Evolutionary conservation across 2,329 filamentous ascomycete genomes (phyloP).

Genomic region (Pseudogymnoascus sp.): DNA sequence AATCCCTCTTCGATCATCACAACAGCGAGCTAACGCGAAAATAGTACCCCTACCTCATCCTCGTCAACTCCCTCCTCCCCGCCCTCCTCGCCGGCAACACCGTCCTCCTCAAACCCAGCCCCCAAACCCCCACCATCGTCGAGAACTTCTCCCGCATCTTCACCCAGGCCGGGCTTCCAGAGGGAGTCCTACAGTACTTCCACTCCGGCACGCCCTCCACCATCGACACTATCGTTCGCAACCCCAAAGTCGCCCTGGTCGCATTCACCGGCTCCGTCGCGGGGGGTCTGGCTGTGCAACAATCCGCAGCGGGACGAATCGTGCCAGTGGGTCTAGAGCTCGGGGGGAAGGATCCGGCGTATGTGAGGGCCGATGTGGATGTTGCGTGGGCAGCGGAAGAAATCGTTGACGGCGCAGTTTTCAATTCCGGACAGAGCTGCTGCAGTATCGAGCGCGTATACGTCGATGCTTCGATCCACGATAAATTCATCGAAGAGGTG

Average conservation of each 20-base stretch:
- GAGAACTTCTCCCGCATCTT: slow-evolving; percentile 77
- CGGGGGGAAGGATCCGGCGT: slow-evolving; percentile 91
- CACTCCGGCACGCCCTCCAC: slow-evolving; percentile 73
- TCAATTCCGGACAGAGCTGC: slow-evolving; percentile 98
- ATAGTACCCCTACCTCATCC: slow-evolving; percentile 88
- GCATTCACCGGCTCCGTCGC: slow-evolving; percentile 93
- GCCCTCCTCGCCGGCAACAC: slow-evolving; percentile 86
- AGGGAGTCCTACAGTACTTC: slow-evolving; percentile 83
- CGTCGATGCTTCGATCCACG: slow-evolving; percentile 76
- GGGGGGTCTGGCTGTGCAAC: slow-evolving; percentile 77
- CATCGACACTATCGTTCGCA: slow-evolving; percentile 70
- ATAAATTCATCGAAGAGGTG: slow-evolving; percentile 69
- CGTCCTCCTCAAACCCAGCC: slow-evolving; percentile 89
- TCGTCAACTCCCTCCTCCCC: slow-evolving; percentile 86
- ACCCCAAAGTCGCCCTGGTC: slow-evolving; percentile 68
- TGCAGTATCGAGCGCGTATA: slow-evolving; percentile 90
- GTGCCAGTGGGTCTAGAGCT: slow-evolving; percentile 84
- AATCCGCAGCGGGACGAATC: slow-evolving; percentile 73
- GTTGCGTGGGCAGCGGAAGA: slow-evolving; percentile 85
- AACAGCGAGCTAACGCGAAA: slow-evolving; percentile 13
- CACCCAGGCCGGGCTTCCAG: slow-evolving; percentile 67
- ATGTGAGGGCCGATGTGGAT: slow-evolving; percentile 78
- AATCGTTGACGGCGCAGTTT: slow-evolving; percentile 91
- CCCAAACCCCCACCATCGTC: slow-evolving; percentile 85
- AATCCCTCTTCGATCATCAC: background rate